Percentiles rank a stretch among this genome's conserved stretches.
These are phyloP conservation scores for Eucommia ulmoides DNA, from an alignment of 257 asterid species.

Conservation along the genomic window DNA sequence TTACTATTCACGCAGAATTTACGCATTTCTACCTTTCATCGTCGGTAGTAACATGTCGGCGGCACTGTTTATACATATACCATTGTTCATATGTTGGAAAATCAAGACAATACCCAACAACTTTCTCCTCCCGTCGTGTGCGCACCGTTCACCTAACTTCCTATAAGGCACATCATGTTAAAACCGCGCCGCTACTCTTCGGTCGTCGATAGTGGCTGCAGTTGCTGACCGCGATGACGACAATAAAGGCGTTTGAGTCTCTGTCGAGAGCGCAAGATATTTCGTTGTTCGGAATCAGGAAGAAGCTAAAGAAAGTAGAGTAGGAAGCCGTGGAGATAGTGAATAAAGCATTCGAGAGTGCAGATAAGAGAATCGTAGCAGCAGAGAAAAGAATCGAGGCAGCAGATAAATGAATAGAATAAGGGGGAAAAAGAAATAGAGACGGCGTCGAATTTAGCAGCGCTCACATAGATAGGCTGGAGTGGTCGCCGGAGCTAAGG, in stretches of 20 bases:
- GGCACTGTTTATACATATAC: too few relatives aligned
- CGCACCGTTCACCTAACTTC: too few relatives aligned
- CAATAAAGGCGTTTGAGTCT: slow-evolving; percentile 39
- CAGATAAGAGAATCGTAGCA: slow-evolving; percentile 47
- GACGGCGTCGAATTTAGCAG: slow-evolving; percentile 29
- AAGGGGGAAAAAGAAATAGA: slow-evolving; percentile 42
- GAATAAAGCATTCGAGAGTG: slow-evolving; percentile 72
- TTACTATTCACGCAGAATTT: too few relatives aligned
- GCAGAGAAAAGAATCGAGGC: slow-evolving; percentile 47
- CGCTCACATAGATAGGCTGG: slow-evolving; percentile 57
- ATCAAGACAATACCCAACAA: too few relatives aligned
- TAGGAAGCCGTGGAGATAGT: slow-evolving; percentile 58
- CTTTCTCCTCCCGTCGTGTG: too few relatives aligned
- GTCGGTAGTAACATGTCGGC: too few relatives aligned
- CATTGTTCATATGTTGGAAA: too few relatives aligned
- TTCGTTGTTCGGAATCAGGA: slow-evolving; percentile 61
- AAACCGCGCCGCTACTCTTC: too few relatives aligned
- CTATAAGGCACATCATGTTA: too few relatives aligned
- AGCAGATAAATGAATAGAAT: slow-evolving; percentile 41
- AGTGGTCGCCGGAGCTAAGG: slow-evolving; percentile 74
- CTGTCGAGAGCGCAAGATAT: slow-evolving; percentile 65
- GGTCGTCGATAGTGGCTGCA: slow-evolving; percentile 44
- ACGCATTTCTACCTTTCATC: too few relatives aligned
- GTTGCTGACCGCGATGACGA: slow-evolving; percentile 44
- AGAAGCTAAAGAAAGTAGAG: slow-evolving; percentile 51